Evolutionary conservation across 176 grass and related monocot genomes (phyloP).

Genomic region (Paspalum vaginatum): DNA sequence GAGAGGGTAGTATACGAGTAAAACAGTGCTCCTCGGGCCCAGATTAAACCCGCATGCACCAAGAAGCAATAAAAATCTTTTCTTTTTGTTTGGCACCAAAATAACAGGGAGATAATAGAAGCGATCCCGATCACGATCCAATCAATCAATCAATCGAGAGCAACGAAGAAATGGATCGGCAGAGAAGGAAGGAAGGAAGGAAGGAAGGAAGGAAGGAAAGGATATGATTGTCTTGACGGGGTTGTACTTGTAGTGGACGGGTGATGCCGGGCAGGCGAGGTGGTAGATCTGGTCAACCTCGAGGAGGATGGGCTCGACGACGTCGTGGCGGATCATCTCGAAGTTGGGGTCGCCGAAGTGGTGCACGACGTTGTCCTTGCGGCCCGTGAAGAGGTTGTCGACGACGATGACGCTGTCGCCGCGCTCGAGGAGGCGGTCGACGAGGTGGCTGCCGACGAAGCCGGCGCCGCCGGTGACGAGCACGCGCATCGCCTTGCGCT

Average conservation of each 20-base stretch:
- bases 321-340: slow-evolving; percentile 98
- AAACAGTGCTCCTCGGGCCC: neutral
- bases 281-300: slow-evolving; percentile 99
- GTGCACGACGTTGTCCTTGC: slow-evolving; percentile 92
- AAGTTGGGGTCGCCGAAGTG: slow-evolving; percentile 84
- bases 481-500: slow-evolving; percentile 75
- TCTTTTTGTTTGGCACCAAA: neutral
- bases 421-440: slow-evolving; percentile 76
- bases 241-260: slow-evolving; percentile 99
- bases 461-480: slow-evolving; percentile 91
- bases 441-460: slow-evolving; percentile 91
- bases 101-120: too few species aligned
- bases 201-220: neutral
- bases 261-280: slow-evolving; percentile 89
- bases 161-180: neutral
- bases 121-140: slow-evolving; percentile 13
- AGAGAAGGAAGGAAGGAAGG: neutral
- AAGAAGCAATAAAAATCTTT: neutral
- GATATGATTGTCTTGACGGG: slow-evolving; percentile 99
- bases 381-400: slow-evolving; percentile 94
- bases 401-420: slow-evolving; percentile 95
- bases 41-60: neutral
- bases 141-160: neutral
- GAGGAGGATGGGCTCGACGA: slow-evolving; percentile 92
- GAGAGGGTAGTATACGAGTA: neutral